Base-by-base conservation (phyloP, 1,139 yeast genomes). In the Sugiyamaella grinbergsii region DNA sequence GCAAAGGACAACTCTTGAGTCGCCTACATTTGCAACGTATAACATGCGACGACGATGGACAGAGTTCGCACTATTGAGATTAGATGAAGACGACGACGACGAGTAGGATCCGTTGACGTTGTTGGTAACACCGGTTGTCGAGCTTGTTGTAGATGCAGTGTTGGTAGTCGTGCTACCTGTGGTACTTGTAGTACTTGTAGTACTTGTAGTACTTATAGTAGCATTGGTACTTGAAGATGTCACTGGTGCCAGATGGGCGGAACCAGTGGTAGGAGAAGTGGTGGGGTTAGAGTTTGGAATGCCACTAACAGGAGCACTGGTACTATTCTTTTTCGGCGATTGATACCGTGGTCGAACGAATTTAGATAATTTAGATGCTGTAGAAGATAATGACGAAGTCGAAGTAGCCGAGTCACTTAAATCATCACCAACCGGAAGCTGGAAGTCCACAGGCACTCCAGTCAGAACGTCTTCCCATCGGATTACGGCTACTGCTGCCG, bases 11-110 rank as follows among this genome's bases (percentile, higher is more conserved):
- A 91, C 80, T 56, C 98, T 77, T 59, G 95, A 83, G 66, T 93
- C 98, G 2, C 99, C 98, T 4, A 89, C 98, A 63, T 93, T 93
- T 10, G 97, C 96, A 0, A 97, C 91, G 62, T 90, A 90, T 28
- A 93, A 74, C 81, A 87, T 81, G 59, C 96, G 65, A 6, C 52
- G 47, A 7, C 55, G 54, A 29, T 36, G 31, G 4, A 33, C n/a
- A 4, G 37, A 4, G 4, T 36, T 28, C 8, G 26, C 26, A 23
- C 8, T 23, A 23, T 23, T 10, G 6, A 39, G 31, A 26, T 10
- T 23, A 7, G 52, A 41, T 11, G 36, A 42, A 5, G 47, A 13
- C 15, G 48, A 36, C 13, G 29, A 23, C 4, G 41, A 11, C 18
- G 53, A 44, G 6, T 32, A 20, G 2, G 51, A 16, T 22, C 41